Evolutionary conservation across 2,329 filamentous ascomycete species (phyloP), one percentile per base, ranked within the genome.

Genomic region (Xylariaceae sp.): DNA sequence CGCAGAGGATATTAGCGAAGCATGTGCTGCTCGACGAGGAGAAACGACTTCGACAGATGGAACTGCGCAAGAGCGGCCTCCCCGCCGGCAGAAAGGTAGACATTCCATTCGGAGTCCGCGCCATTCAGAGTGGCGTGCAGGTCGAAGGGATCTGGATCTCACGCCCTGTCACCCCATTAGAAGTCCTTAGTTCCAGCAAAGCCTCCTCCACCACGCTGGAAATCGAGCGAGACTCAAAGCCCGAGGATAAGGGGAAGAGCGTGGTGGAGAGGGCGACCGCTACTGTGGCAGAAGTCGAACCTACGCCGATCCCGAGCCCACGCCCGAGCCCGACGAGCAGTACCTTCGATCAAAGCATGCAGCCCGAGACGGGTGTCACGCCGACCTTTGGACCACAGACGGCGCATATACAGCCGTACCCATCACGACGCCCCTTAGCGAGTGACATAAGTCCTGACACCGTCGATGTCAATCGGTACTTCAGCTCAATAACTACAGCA

Each of bases 81-180:
- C 58, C 62, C 52, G 44, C 57, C 5, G 56, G 53, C 18, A 64
- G 61, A 47, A 61, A 62, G 33, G 69, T 76, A 35, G 81, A 86
- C 8, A 77, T 94, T 24, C 88, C 88, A 0, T 96, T 96, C 54
- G 89, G 90, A 14, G 78, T 92, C 37, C 80, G 85, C 51, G 89
- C 89, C 5, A 77, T 96, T 32, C 83, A 95, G 59, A 84, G 77
- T 50, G 88, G 88, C 5, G 70, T 94, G 30, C 77, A 90, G 57
- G 77, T 94, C 6, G 86, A 94, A 48, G 89, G 88, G 3, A 88
- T 96, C 35, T 88, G 84, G 81, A 78, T 85, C 34, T 81, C 78
- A 16, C 66, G 68, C 36, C 68, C 71, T 31, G 62, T 65, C 8
- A 68, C 67, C 9, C 66, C 69, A 3, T 40, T 50, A 27, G 55